Percentiles rank a stretch among this genome's conserved stretches.
Evolutionary conservation across 1,284 basidiomycete genomes (phyloP).

Genomic region (Heterobasidion annosum): DNA sequence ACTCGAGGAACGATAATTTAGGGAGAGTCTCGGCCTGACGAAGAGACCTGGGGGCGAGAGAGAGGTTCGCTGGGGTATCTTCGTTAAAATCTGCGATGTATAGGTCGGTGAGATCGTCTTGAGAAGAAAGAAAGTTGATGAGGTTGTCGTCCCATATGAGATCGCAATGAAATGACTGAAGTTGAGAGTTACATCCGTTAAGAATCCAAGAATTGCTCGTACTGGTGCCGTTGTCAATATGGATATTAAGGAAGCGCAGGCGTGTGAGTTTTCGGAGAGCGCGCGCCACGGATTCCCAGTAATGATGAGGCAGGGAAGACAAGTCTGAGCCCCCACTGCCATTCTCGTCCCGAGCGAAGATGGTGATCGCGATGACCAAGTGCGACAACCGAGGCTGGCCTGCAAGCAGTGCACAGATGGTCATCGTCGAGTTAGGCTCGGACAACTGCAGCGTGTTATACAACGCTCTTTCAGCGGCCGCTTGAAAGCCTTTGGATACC

Average conservation of each 20-base stretch:
- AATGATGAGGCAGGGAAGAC: conserved; percentile 22
- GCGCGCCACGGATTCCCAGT: conserved; percentile 39
- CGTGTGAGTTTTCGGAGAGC: conserved; percentile 34
- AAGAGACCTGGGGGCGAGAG: conserved; percentile 11
- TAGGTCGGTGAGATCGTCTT: conserved; percentile 42
- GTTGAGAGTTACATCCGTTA: conserved; percentile 34
- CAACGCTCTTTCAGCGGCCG: conserved; percentile 43
- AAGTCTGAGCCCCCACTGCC: conserved; percentile 8
- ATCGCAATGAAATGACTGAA: conserved; percentile 53
- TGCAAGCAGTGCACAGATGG: conserved; percentile 38
- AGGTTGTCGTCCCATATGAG: conserved; percentile 52
- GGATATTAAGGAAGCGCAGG: conserved; percentile 43
- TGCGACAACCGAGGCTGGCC: conserved; percentile 33
- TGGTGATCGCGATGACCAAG: conserved; percentile 44
- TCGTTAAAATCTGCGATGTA: conserved; percentile 49
- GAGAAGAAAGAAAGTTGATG: conserved; percentile 42
- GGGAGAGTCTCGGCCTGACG: conserved; percentile 31
- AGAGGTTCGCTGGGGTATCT: conserved; percentile 12
- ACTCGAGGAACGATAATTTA: conserved; percentile 44
- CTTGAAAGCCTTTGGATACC: conserved; percentile 45
- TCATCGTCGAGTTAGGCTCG: conserved; percentile 25
- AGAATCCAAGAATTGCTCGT: conserved; percentile 46
- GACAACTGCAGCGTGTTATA: conserved; percentile 49
- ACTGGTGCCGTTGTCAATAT: conserved; percentile 31
- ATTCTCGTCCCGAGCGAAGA: conserved; percentile 23